Conservation (phyloP, 768 basidiomycete species). For the Boletus rubropictus region DNA sequence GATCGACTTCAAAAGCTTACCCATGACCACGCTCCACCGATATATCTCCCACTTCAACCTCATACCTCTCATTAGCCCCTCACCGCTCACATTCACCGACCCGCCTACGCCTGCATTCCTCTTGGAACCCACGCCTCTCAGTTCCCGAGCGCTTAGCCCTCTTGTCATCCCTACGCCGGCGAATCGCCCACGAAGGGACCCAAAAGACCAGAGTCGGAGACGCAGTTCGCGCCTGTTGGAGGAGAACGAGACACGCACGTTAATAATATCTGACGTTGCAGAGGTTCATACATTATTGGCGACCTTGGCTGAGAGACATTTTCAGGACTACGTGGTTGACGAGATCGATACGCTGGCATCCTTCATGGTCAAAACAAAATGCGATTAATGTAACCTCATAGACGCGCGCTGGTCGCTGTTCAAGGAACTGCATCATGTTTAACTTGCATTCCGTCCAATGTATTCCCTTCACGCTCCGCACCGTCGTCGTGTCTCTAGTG, state of each 20-base stretch:
- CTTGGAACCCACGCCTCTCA: conserved; percentile 41
- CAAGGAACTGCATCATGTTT: conserved; percentile 4
- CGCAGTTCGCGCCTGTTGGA: conserved; percentile 71
- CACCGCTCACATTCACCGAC: conserved; percentile 58
- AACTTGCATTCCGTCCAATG: conserved; percentile 8
- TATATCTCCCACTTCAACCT: conserved; percentile 73
- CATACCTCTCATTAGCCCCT: conserved; percentile 63
- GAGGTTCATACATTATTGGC: conserved; percentile 68
- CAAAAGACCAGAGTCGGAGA: conserved; percentile 52
- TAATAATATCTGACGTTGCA: conserved; percentile 63
- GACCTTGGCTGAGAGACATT: conserved; percentile 66
- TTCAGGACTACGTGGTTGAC: conserved; percentile 53
- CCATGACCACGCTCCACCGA: conserved; percentile 57
- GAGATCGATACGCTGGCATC: conserved; percentile 79
- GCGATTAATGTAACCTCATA: conserved; percentile 32
- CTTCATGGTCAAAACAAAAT: conserved; percentile 70
- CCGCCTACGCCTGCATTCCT: conserved; percentile 66
- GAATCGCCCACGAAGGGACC: conserved; percentile 67
- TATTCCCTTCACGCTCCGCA: conserved; percentile 10
- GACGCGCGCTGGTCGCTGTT: conserved; percentile 17
- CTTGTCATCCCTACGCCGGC: conserved; percentile 46
- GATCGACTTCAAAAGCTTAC: conserved; percentile 74
- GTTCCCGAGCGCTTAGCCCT: conserved; percentile 50
- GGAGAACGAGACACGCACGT: conserved; percentile 52
- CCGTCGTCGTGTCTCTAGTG: neutral